phyloP scores from a whole-genome alignment of 1,139 yeast genomes.

The Zygosaccharomyces sapae region DNA sequence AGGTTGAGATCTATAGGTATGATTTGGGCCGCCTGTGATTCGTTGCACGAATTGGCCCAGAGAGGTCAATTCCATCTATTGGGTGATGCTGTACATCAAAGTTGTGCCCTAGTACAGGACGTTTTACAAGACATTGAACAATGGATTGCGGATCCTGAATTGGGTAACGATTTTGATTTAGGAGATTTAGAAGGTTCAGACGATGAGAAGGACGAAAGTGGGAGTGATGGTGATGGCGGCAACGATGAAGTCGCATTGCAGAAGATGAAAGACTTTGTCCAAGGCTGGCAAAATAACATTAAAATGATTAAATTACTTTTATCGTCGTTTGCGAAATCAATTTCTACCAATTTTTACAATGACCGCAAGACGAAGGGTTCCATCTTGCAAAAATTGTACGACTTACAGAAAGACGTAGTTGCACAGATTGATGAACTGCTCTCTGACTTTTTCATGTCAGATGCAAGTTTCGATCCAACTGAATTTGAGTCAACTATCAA shows the following conservation, averaged over 20 bases:
- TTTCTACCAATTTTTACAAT: constrained; percentile 38
- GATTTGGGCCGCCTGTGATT: constrained; percentile 60
- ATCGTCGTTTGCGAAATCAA: constrained; percentile 52
- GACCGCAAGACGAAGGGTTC: constrained; percentile 25
- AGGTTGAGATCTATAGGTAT: constrained; percentile 59
- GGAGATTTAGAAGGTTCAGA: constrained; percentile 38
- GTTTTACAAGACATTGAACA: constrained; percentile 61
- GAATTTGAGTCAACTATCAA: constrained; percentile 20
- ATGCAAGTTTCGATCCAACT: constrained; percentile 19
- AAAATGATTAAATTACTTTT: constrained; percentile 53
- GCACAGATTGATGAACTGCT: constrained; percentile 37
- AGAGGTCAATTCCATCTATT: constrained; percentile 52
- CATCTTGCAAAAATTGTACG: constrained; percentile 31
- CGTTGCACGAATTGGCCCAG: constrained; percentile 39
- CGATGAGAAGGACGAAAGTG: constrained; percentile 30
- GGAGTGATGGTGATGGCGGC: constrained; percentile 21
- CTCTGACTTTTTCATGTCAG: constrained; percentile 35
- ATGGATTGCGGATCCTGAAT: constrained; percentile 60
- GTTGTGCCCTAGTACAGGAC: constrained; percentile 52
- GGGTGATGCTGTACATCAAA: constrained; percentile 44
- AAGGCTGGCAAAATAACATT: constrained; percentile 50
- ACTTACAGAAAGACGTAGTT: constrained; percentile 31
- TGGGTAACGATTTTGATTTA: constrained; percentile 39
- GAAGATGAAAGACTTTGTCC: constrained; percentile 42
- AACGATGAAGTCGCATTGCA: constrained; percentile 34